Percentiles rank a stretch among this genome's conserved stretches.
Conservation (phyloP, 768 basidiomycete genomes). For the Lactarius quietus region DNA sequence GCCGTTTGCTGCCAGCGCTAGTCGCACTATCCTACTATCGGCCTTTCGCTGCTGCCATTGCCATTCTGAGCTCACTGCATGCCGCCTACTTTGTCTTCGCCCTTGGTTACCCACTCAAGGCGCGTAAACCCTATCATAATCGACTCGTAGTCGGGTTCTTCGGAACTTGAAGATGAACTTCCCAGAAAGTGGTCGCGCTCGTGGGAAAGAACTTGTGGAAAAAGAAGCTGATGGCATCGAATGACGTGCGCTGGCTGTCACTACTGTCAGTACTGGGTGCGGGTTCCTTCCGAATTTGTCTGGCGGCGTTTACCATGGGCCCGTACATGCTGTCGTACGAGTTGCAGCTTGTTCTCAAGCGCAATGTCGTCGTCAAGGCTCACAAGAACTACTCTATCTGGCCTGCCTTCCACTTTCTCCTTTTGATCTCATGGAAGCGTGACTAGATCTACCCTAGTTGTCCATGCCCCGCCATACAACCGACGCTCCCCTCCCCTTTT, state of each 20-base stretch:
- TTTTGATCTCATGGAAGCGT: neutral
- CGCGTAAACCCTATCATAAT: too few species aligned
- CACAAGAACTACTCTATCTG: constrained; percentile 71
- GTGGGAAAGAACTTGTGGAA: too few species aligned
- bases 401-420: constrained; percentile 11
- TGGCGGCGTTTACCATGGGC: neutral
- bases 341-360: constrained; percentile 81
- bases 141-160: too few species aligned
- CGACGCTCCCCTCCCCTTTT: constrained; percentile 83
- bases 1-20: too few species aligned
- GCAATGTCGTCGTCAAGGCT: constrained; percentile 80
- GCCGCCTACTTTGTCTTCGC: too few species aligned
- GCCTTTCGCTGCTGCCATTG: too few species aligned
- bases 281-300: constrained; percentile 12
- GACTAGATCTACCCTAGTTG: constrained; percentile 49
- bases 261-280: constrained; percentile 85
- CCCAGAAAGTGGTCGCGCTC: too few species aligned
- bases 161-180: too few species aligned
- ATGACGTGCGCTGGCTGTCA: constrained; percentile 92
- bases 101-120: too few species aligned
- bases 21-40: too few species aligned
- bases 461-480: constrained; percentile 60
- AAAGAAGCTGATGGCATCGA: too few species aligned
- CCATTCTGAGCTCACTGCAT: too few species aligned
- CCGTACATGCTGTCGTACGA: constrained; percentile 81